Evolutionary conservation across 345 rosid genomes (phyloP).

Genomic region (Sapria himalayana): DNA sequence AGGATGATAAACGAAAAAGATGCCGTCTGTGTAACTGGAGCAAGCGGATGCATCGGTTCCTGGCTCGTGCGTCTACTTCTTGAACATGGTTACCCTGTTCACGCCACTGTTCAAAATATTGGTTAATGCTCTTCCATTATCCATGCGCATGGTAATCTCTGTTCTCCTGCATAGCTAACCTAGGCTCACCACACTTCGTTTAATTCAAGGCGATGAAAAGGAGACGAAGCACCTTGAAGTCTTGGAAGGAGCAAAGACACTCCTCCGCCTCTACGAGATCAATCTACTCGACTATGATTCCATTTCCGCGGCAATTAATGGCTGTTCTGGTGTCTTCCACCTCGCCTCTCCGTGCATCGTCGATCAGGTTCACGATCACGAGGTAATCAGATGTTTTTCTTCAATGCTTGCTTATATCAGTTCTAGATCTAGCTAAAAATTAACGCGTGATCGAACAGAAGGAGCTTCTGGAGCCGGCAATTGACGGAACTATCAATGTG

Average conservation of each 20-base stretch:
- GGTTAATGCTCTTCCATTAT: slow-evolving; percentile 14
- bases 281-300: slow-evolving; percentile 68
- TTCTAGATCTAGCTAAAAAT: slow-evolving; percentile 44
- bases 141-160: background rate
- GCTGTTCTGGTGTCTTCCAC: slow-evolving; percentile 75
- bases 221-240: slow-evolving; percentile 70
- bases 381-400: slow-evolving; percentile 40
- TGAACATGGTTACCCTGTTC: slow-evolving; percentile 56
- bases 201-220: slow-evolving; percentile 61
- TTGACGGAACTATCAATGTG: slow-evolving; percentile 64
- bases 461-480: slow-evolving; percentile 67
- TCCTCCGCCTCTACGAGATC: slow-evolving; percentile 67
- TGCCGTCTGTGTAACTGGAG: slow-evolving; percentile 77
- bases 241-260: slow-evolving; percentile 52
- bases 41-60: slow-evolving; percentile 84
- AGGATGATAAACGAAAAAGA: slow-evolving; percentile 27
- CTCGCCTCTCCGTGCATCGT: slow-evolving; percentile 84
- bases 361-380: slow-evolving; percentile 50
- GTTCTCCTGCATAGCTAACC: no score
- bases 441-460: slow-evolving; percentile 59
- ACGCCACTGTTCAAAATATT: slow-evolving; percentile 64
- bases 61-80: slow-evolving; percentile 70
- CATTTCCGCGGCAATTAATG: slow-evolving; percentile 33
- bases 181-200: no score
- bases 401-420: no score